Evolutionary conservation across 192 early-diverging fungal species (phyloP).

Genomic region (Mortierella claussenii): DNA sequence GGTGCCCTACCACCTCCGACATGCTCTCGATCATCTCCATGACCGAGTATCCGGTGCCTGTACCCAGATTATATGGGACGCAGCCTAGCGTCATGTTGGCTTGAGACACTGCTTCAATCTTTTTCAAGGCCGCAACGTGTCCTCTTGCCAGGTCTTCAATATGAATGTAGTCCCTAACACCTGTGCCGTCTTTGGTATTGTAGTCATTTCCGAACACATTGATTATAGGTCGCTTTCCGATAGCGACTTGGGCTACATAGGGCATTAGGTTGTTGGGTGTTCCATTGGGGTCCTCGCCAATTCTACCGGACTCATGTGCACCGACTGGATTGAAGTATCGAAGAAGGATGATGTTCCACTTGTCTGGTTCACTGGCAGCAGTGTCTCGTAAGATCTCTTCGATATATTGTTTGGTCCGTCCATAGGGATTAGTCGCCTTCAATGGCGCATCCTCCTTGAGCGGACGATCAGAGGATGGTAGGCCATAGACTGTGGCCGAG

Average conservation of each 20-base stretch:
- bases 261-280: constrained; percentile 96
- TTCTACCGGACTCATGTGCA: constrained; percentile 89
- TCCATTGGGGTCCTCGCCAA: constrained; percentile 92
- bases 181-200: constrained; percentile 92
- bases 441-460: constrained; percentile 67
- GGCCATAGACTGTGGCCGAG: constrained; percentile 90
- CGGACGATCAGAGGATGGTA: constrained; percentile 31
- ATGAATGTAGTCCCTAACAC: constrained; percentile 96
- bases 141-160: constrained; percentile 92
- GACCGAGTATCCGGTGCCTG: constrained; percentile 89
- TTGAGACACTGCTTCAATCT: constrained; percentile 58
- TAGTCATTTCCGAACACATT: constrained; percentile 96
- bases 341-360: constrained; percentile 68
- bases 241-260: constrained; percentile 87
- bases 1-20: constrained; percentile 79
- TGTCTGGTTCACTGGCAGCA: constrained; percentile 38
- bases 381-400: constrained; percentile 79
- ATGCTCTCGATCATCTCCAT: constrained; percentile 84
- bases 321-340: constrained; percentile 98
- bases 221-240: constrained; percentile 86
- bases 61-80: constrained; percentile 89
- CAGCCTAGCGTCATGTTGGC: constrained; percentile 63
- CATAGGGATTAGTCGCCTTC: constrained; percentile 88
- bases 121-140: constrained; percentile 88
- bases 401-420: constrained; percentile 88